Evolutionary conservation across 768 basidiomycete genomes (phyloP), one percentile per base, ranked within the genome.

Genomic region (Hysterangium stoloniferum): DNA sequence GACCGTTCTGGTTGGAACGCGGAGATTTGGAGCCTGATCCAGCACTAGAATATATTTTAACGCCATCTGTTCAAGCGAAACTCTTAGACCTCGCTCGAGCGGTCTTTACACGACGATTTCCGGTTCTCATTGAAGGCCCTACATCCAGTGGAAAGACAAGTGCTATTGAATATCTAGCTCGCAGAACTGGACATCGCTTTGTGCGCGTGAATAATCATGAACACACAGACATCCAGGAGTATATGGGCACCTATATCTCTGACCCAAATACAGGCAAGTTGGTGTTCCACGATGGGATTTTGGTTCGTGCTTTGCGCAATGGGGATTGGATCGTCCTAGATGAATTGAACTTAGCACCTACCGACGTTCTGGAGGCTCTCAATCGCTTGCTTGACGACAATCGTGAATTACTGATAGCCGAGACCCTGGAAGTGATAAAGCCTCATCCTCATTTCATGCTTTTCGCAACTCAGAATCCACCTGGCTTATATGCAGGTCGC

Each of bases 171-270:
- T 98, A 94, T 64, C 78, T 99, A 25, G 95, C 96, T 4, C 80
- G 79, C 54, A 76, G 86, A 49, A 96, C 93, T 0, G 95, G 96
- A 0, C 96, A 99, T 70, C 81, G 78, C 31, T 98, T 97, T 65
- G 82, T 99, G 27, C 88, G 96, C 34, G 97, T 99, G 74, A 99
- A 99, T 70, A 99, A 99, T 60, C 96, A 99, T 68, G 96, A 99
- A 56, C 96, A 98, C 61, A 99, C 96, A 4, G 96, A 99, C 62
- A 96, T 99, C 44, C 96, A 99, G 61, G 96, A 99, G 63, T 99
- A 99, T 61, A 75, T 98, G 40, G 96, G 96, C 2, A 92, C 92
- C 0, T 99, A 99, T 61, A 81, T 94, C 20, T 94, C 96, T 2
- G 93, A 98, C 64, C 82, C 92, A 6, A 62, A 76, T 12, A 90